A percentile compares a stretch with the other conserved stretches of the same genome.
Evolutionary conservation across 768 basidiomycete species (phyloP).

Genomic region (Hypholoma sublateritium): DNA sequence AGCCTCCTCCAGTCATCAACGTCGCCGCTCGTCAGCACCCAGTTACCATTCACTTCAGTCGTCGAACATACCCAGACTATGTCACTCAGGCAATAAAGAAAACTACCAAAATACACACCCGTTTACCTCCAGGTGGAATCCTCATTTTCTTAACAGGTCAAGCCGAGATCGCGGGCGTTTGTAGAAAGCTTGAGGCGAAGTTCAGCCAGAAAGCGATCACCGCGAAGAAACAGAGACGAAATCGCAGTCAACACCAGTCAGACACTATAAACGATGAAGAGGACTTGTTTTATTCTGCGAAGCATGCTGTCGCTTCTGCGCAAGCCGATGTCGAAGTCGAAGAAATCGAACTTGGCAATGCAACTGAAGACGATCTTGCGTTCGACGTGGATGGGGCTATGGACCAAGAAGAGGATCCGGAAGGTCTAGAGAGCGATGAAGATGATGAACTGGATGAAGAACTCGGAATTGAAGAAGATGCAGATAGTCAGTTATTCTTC

Average conservation of each 20-base stretch:
- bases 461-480: constrained; percentile 65
- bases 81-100: constrained; percentile 90
- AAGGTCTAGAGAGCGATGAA: constrained; percentile 74
- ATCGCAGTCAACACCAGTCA: constrained; percentile 20
- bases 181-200: constrained; percentile 74
- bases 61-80: constrained; percentile 84
- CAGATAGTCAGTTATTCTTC: constrained; percentile 50
- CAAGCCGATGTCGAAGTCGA: constrained; percentile 83
- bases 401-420: constrained; percentile 70
- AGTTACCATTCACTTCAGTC: constrained; percentile 92
- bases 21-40: constrained; percentile 92
- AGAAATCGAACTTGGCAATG: constrained; percentile 69
- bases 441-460: constrained; percentile 57
- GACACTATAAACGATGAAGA: constrained; percentile 23
- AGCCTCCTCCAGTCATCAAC: constrained; percentile 88
- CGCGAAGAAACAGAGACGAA: constrained; percentile 42
- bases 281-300: constrained; percentile 17
- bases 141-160: constrained; percentile 95
- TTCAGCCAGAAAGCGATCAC: constrained; percentile 70
- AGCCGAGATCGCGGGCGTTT: constrained; percentile 88
- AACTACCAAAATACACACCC: constrained; percentile 86
- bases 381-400: constrained; percentile 66
- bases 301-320: constrained; percentile 35
- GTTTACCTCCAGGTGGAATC: constrained; percentile 90
- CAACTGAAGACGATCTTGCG: constrained; percentile 49